Base-by-base conservation (phyloP, 495 filamentous ascomycete genomes). In the Xylaria scruposa region DNA sequence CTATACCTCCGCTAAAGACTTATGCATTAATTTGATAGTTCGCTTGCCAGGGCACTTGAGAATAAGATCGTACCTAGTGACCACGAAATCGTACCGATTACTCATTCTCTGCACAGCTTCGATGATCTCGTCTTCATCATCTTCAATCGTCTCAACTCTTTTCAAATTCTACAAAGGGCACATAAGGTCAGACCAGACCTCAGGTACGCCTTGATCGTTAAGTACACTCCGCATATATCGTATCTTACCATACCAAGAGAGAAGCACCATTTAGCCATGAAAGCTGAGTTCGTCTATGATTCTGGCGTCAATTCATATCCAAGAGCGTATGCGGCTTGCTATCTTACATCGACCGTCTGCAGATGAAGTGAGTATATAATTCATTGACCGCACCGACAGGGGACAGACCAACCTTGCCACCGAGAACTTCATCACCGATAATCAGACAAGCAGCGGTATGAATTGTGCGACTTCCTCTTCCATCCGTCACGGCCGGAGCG, bases 371-470 rank as follows among this genome's bases (percentile, higher is more conserved):
- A 47, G 56, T 31, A 40, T 42, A 40, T 46, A 19, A 24, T 51
- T 33, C n/a, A 44, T n/a, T 10, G 49, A 21, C 15, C 15, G 38
- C 21, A 53, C 13, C 12, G 9, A 36, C 4, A 15, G 53, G 49
- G 33, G 51, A 49, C 19, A 21, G 51, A 29, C 83, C 56, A 77
- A 93, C 95, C 91, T 99, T 99, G 72, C 96, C 96, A n/a, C 93
- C 94, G 3, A 99, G 86, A 4, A 99, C 93, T 78, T 99, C 96
- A 81, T 99, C 95, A 26, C 96, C 96, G 74, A 99, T 99, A 73
- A 99, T 94, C 59, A 99, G 83, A 78, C 94, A 97, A 70, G 93
- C 96, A 38, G 96, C 96, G 61, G 95, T 98, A 77, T 94, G 90
- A 70, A 97, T 96, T 70, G 85, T 89, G 61, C 85, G 85, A 74